phyloP scores from a whole-genome alignment of 2,329 filamentous ascomycete genomes.

The Grosmannia serpens region DNA sequence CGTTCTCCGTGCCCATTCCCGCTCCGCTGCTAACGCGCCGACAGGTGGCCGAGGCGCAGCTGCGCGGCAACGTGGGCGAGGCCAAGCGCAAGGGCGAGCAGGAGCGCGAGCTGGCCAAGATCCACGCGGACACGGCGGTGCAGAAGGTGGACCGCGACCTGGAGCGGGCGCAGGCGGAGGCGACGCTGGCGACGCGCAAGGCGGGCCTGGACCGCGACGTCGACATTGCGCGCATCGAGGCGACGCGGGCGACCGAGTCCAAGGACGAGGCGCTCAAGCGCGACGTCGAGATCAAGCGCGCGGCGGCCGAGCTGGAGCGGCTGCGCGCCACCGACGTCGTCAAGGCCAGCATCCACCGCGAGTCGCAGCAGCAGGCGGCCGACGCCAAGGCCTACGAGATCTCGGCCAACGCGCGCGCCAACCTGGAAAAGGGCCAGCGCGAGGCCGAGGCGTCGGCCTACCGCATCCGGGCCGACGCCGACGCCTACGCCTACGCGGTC shows the following conservation, averaged over 20 bases:
- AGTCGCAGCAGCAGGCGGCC: constrained; percentile 57
- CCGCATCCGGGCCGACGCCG: constrained; percentile 36
- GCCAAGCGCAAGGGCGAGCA: constrained; percentile 67
- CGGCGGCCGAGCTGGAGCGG: constrained; percentile 68
- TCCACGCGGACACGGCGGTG: constrained; percentile 74
- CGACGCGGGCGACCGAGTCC: constrained; percentile 59
- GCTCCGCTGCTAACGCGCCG: background rate
- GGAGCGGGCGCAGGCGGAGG: constrained; percentile 69
- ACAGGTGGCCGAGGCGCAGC: constrained; percentile 51
- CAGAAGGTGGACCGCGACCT: constrained; percentile 75
- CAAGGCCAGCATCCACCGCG: constrained; percentile 58
- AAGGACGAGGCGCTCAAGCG: constrained; percentile 72
- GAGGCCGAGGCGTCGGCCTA: constrained; percentile 25
- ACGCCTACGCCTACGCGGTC: constrained; percentile 25
- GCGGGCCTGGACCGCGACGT: constrained; percentile 63
- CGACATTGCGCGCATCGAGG: constrained; percentile 63
- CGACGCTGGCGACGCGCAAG: constrained; percentile 60
- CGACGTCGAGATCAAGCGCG: constrained; percentile 65
- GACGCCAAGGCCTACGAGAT: constrained; percentile 52
- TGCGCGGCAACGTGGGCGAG: constrained; percentile 62
- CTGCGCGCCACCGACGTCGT: constrained; percentile 68
- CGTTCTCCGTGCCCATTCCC: too few relatives aligned
- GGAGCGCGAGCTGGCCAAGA: constrained; percentile 79
- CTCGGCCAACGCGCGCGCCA: constrained; percentile 46
- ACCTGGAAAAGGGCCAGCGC: constrained; percentile 37